These are phyloP conservation scores for Entonaema liquescens DNA, from an alignment of 495 filamentous ascomycete genomes.

Conservation along the genomic window DNA sequence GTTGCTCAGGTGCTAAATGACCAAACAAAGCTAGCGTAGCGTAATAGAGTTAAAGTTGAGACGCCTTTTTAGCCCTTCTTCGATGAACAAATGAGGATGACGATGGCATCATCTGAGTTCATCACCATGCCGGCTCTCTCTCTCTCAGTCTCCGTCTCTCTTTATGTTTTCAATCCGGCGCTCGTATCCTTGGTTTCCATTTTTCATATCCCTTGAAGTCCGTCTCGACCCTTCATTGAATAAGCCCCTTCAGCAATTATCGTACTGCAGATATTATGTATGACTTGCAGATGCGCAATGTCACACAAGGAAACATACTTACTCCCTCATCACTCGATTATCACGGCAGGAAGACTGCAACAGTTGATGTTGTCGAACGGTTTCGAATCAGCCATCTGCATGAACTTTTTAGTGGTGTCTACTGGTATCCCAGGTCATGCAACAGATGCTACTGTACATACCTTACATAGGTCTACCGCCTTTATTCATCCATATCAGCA, in stretches of 20 bases:
- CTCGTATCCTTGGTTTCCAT: neutral
- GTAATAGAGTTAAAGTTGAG: constrained; percentile 3
- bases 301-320: constrained; percentile 28
- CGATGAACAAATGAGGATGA: constrained; percentile 10
- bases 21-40: neutral
- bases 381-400: constrained; percentile 25
- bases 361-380: constrained; percentile 20
- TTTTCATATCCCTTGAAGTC: neutral
- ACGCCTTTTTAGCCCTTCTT: neutral
- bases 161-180: neutral
- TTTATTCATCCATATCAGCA: constrained; percentile 30
- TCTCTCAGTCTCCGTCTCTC: too few species aligned
- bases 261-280: constrained; percentile 40
- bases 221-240: neutral
- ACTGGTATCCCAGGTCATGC: neutral
- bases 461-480: neutral
- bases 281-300: constrained; percentile 33
- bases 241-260: constrained; percentile 16
- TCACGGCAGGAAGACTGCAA: constrained; percentile 30
- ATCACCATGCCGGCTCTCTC: neutral
- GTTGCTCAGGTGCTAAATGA: neutral
- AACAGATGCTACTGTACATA: neutral
- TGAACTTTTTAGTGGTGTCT: constrained; percentile 7
- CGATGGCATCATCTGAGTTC: constrained; percentile 33
- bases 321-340: constrained; percentile 25